phyloP scores from a whole-genome alignment of 2,329 filamentous ascomycete genomes.

The Paraphaeosphaeria minitans region DNA sequence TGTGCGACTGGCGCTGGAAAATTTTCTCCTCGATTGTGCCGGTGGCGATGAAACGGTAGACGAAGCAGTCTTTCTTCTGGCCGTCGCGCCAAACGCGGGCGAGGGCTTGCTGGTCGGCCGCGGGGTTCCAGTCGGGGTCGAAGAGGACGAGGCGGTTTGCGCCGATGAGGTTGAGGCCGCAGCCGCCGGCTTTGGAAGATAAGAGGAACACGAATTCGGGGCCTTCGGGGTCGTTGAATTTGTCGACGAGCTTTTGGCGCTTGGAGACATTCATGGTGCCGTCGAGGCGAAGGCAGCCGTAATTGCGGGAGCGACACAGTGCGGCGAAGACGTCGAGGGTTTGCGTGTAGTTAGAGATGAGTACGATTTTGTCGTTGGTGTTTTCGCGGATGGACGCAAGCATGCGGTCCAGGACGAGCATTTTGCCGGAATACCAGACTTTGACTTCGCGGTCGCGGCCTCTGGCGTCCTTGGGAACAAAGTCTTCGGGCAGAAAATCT shows the following conservation, averaged over 20 bases:
- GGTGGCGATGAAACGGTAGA: slow-evolving; percentile 98
- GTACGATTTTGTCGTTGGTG: slow-evolving; percentile 98
- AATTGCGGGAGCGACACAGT: slow-evolving; percentile 81
- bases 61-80: slow-evolving; percentile 98
- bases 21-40: slow-evolving; percentile 99
- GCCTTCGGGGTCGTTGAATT: slow-evolving; percentile 92
- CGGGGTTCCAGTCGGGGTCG: slow-evolving; percentile 94
- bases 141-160: slow-evolving; percentile 95
- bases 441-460: slow-evolving; percentile 92
- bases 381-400: slow-evolving; percentile 92
- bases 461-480: slow-evolving; percentile 82
- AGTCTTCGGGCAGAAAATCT: slow-evolving; percentile 80
- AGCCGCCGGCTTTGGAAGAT: slow-evolving; percentile 94
- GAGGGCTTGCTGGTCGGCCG: slow-evolving; percentile 94
- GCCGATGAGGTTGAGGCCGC: slow-evolving; percentile 93
- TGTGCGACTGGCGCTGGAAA: slow-evolving; percentile 97
- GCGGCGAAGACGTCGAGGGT: slow-evolving; percentile 94
- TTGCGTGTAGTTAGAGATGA: slow-evolving; percentile 98
- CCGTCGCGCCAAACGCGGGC: slow-evolving; percentile 98
- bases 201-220: slow-evolving; percentile 94
- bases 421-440: slow-evolving; percentile 96
- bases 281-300: slow-evolving; percentile 87
- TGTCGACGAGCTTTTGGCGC: slow-evolving; percentile 94
- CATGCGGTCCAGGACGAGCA: slow-evolving; percentile 98
- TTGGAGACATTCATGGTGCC: slow-evolving; percentile 98